A percentile compares a stretch with the other conserved stretches of the same genome.
phyloP scores from a whole-genome alignment of 257 asterid species.

The Rubia yunnanensis region DNA sequence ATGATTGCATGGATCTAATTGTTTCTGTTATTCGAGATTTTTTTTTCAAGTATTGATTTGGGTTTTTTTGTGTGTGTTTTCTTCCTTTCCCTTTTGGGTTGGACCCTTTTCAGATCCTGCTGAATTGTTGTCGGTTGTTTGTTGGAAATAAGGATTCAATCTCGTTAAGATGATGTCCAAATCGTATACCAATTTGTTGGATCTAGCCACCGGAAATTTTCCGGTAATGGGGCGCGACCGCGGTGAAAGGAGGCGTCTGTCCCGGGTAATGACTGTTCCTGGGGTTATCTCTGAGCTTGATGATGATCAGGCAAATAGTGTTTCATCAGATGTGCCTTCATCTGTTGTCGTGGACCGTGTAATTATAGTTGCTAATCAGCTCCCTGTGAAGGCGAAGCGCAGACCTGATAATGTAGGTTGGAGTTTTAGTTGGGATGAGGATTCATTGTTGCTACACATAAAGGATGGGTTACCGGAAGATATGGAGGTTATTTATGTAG shows the following conservation, averaged over 20 bases:
- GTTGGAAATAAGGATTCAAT: constrained; percentile 13
- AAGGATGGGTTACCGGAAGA: constrained; percentile 49
- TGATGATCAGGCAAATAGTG: constrained; percentile 42
- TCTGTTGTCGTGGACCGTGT: constrained; percentile 32
- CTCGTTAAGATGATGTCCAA: constrained; percentile 39
- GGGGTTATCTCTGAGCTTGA: constrained; percentile 50
- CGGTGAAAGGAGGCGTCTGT: constrained; percentile 26
- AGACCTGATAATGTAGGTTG: constrained; percentile 39
- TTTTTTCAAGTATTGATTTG: constrained; percentile 7
- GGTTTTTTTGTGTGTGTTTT: background rate
- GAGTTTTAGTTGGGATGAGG: constrained; percentile 54
- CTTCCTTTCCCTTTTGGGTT: background rate
- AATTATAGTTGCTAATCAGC: constrained; percentile 46
- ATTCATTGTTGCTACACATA: constrained; percentile 35
- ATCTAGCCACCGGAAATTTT: constrained; percentile 46
- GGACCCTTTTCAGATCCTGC: constrained; percentile 26
- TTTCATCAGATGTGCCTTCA: constrained; percentile 37
- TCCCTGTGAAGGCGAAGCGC: constrained; percentile 39
- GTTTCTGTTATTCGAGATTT: background rate
- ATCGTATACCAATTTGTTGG: constrained; percentile 43
- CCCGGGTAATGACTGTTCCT: constrained; percentile 51
- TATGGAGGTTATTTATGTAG: constrained; percentile 44
- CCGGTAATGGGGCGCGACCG: constrained; percentile 39
- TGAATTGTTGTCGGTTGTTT: constrained; percentile 14
- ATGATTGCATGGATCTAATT: constrained; percentile 26